A percentile compares a stretch with the other conserved stretches of the same genome.
Evolutionary conservation across 805 yeast species (phyloP).

Genomic region (Candida alai): DNA sequence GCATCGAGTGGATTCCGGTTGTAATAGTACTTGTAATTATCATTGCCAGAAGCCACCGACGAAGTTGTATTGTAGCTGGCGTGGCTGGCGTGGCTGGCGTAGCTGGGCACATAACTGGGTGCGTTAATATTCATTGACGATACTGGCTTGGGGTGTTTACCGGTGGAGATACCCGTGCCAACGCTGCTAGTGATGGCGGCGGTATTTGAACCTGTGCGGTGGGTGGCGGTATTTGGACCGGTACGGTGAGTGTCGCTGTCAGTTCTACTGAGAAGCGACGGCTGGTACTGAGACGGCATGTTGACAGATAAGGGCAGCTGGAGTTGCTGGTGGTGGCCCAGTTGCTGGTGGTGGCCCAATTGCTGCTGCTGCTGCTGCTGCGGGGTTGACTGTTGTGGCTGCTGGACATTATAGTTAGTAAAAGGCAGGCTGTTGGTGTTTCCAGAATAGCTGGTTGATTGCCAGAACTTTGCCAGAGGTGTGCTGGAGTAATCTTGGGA

Average conservation of each 20-base stretch:
- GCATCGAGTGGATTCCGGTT: background rate
- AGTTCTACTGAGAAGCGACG: constrained; percentile 2
- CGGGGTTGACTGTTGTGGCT: background rate
- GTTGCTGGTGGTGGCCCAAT: background rate
- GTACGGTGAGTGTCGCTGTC: constrained; percentile 2
- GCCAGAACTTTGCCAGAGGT: constrained; percentile 14
- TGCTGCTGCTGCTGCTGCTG: background rate
- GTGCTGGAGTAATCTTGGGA: constrained; percentile 4
- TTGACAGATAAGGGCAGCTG: too few species aligned
- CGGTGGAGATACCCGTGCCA: background rate
- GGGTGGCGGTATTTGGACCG: background rate
- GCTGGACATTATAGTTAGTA: constrained; percentile 2
- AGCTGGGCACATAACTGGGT: constrained; percentile 27
- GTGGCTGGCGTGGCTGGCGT: constrained; percentile 9
- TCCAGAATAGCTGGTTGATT: constrained; percentile 4
- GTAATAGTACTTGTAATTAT: constrained; percentile 4
- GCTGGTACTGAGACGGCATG: background rate
- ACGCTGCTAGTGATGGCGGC: too few species aligned
- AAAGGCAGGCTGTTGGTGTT: constrained; percentile 3
- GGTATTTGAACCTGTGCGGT: constrained; percentile 1
- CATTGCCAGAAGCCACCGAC: too few species aligned
- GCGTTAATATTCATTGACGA: constrained; percentile 24
- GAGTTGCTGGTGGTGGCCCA: background rate
- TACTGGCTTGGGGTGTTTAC: background rate
- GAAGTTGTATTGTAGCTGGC: background rate